These are phyloP conservation scores for Epichloe coenophiala DNA, from an alignment of 2,329 filamentous ascomycete genomes.

Conservation along the genomic window DNA sequence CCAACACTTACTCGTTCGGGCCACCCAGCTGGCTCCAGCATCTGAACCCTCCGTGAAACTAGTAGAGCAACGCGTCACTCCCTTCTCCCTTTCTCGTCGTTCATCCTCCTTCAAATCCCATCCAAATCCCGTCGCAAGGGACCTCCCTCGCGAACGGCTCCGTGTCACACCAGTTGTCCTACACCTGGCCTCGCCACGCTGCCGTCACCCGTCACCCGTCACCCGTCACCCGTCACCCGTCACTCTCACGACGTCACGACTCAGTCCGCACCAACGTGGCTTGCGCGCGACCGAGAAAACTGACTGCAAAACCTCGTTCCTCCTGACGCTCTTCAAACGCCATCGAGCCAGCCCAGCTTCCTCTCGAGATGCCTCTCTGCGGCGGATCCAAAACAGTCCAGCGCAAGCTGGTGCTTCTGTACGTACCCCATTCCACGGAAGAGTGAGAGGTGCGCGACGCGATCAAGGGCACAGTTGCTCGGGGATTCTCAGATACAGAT, in stretches of 20 bases:
- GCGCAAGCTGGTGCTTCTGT: slow-evolving; percentile 93
- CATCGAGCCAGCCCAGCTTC: not conserved
- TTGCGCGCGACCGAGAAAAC: not conserved
- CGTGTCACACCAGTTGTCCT: not conserved
- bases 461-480: not conserved
- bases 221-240: not conserved
- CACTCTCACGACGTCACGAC: not conserved
- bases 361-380: slow-evolving; percentile 28
- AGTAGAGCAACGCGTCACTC: not conserved
- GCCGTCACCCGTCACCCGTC: too few species aligned
- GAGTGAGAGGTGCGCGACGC: not conserved
- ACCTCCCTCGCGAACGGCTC: not conserved
- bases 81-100: not conserved
- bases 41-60: not conserved
- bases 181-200: not conserved
- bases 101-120: not conserved
- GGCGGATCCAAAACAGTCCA: slow-evolving; percentile 74
- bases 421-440: slow-evolving; percentile 8
- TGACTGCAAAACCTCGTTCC: not conserved
- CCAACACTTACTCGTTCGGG: not conserved
- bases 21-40: not conserved
- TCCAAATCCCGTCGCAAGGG: not conserved
- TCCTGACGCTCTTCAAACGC: not conserved
- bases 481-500: not conserved
- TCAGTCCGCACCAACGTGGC: not conserved